These are phyloP conservation scores for Podaxis mareebaensis DNA, from an alignment of 768 basidiomycete species.

Conservation along the genomic window DNA sequence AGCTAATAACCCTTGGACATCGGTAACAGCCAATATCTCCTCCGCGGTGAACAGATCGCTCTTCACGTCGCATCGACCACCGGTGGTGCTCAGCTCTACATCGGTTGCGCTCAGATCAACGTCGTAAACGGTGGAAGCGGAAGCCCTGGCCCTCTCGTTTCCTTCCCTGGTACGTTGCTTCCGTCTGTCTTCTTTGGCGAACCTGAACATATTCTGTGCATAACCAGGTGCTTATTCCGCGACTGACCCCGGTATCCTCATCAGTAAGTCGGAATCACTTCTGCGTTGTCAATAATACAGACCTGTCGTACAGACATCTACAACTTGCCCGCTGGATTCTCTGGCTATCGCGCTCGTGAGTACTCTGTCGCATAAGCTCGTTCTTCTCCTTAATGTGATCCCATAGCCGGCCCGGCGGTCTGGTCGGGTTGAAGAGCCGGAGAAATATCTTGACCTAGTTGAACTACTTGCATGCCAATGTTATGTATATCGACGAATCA, in stretches of 20 bases:
- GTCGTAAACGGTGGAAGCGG: conserved; percentile 34
- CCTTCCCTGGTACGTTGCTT: conserved; percentile 32
- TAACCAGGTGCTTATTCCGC: neutral
- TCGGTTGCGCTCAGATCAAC: conserved; percentile 38
- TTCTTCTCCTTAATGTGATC: neutral
- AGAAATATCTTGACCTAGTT: neutral
- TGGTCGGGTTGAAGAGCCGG: neutral
- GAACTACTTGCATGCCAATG: neutral
- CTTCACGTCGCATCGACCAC: conserved; percentile 29
- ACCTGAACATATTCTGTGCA: neutral
- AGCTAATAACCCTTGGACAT: neutral
- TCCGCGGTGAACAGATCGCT: conserved; percentile 39
- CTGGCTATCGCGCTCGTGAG: neutral
- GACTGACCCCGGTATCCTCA: neutral
- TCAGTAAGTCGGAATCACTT: neutral
- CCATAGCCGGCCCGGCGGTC: neutral
- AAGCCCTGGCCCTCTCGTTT: conserved; percentile 30
- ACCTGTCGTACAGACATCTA: neutral
- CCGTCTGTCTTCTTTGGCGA: neutral
- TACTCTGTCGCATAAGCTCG: neutral
- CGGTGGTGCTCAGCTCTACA: conserved; percentile 37
- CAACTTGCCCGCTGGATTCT: neutral
- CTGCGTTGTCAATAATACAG: no score
- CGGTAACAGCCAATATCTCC: conserved; percentile 28
- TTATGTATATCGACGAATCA: neutral